These are phyloP conservation scores for Ramaria sp. DNA, from an alignment of 768 basidiomycete genomes.

Conservation along the genomic window DNA sequence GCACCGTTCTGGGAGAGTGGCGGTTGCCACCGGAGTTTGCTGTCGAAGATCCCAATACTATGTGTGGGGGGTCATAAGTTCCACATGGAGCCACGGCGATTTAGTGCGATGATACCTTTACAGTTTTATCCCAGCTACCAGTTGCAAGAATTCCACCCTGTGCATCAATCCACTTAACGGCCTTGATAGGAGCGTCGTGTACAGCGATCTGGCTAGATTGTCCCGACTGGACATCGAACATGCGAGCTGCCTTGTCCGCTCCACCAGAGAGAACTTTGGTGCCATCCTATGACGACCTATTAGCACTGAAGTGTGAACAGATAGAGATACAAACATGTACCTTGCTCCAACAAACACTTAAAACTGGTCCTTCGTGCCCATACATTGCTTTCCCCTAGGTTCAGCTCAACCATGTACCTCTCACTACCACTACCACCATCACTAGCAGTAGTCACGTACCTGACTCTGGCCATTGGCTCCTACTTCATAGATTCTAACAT, in stretches of 20 bases:
- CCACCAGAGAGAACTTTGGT: constrained; percentile 33
- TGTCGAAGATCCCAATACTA: constrained; percentile 32
- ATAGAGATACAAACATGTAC: constrained; percentile 6
- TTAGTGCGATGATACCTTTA: constrained; percentile 25
- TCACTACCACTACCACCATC: constrained; percentile 17
- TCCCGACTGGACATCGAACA: constrained; percentile 31
- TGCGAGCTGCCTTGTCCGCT: constrained; percentile 34
- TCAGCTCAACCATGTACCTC: constrained; percentile 29
- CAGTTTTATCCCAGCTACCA: constrained; percentile 39
- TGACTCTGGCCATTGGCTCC: constrained; percentile 23
- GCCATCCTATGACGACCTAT: constrained; percentile 19
- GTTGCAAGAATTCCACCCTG: constrained; percentile 28
- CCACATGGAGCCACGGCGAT: not conserved
- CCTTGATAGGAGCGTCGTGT: constrained; percentile 30
- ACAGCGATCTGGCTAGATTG: constrained; percentile 26
- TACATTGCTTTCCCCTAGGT: constrained; percentile 28
- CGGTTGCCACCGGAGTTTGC: constrained; percentile 24
- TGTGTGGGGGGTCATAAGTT: not conserved
- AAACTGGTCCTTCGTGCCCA: constrained; percentile 32
- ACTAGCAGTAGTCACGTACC: constrained; percentile 9
- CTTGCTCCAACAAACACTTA: constrained; percentile 34
- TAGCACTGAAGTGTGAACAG: not conserved
- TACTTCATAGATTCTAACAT: constrained; percentile 35
- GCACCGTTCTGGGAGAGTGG: constrained; percentile 29
- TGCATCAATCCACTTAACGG: constrained; percentile 21